Percentiles rank a stretch among this genome's conserved stretches.
Conservation (phyloP, 2,329 filamentous ascomycete genomes). For the Metarhizium sp. region DNA sequence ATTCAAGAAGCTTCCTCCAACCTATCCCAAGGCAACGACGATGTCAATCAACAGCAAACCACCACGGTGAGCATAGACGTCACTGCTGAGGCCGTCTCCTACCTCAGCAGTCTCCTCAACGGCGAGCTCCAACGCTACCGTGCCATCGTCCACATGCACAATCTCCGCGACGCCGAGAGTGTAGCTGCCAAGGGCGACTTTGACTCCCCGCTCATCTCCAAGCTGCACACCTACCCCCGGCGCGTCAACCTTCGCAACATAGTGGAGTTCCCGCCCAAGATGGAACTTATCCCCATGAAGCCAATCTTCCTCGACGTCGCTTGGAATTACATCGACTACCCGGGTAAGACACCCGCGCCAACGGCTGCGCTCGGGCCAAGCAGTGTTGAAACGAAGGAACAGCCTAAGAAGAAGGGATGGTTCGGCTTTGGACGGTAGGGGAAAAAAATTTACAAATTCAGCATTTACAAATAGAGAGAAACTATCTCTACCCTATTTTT, state of each 20-base stretch:
- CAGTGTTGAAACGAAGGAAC: constrained; percentile 20
- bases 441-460: neutral
- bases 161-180: constrained; percentile 44
- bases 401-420: constrained; percentile 61
- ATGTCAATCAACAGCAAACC: constrained; percentile 9
- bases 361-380: constrained; percentile 2
- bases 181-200: constrained; percentile 21
- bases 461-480: constrained; percentile 9
- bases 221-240: constrained; percentile 66
- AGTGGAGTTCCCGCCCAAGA: constrained; percentile 76
- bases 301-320: constrained; percentile 93
- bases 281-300: constrained; percentile 81
- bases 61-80: constrained; percentile 59
- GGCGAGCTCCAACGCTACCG: constrained; percentile 72
- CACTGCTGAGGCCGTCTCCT: constrained; percentile 44
- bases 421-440: constrained; percentile 57
- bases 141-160: constrained; percentile 75
- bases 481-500: neutral
- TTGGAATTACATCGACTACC: constrained; percentile 96
- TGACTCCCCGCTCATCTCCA: constrained; percentile 56
- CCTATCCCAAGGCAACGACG: constrained; percentile 29
- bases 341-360: constrained; percentile 39
- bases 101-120: constrained; percentile 53
- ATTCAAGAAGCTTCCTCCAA: constrained; percentile 42
- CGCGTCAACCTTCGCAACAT: constrained; percentile 69